Conservation (phyloP, 768 basidiomycete species). For the Rhizopogon roseolus region DNA sequence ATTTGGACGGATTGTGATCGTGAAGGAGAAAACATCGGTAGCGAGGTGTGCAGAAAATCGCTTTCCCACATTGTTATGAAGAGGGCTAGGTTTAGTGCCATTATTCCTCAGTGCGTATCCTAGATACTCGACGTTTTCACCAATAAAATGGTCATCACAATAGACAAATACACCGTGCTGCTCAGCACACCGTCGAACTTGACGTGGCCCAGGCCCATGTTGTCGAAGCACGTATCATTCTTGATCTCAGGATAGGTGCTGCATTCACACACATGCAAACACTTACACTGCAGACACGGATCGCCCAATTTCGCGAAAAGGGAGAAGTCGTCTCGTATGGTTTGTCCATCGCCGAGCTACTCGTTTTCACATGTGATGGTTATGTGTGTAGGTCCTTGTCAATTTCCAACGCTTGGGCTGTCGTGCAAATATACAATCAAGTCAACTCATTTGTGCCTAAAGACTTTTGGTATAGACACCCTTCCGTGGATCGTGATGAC, state of each 20-base stretch:
- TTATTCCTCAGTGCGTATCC: slow-evolving; percentile 83
- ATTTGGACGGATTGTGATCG: slow-evolving; percentile 99
- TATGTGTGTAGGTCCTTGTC: slow-evolving; percentile 74
- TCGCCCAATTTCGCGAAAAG: slow-evolving; percentile 53
- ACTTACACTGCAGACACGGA: slow-evolving; percentile 56
- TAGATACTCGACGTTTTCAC: background rate
- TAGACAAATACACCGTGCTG: slow-evolving; percentile 95
- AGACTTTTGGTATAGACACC: slow-evolving; percentile 88
- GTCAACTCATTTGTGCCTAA: slow-evolving; percentile 86
- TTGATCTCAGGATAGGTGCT: slow-evolving; percentile 90
- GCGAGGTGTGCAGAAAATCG: slow-evolving; percentile 75
- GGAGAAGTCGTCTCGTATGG: slow-evolving; percentile 80
- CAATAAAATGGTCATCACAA: background rate
- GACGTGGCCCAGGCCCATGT: slow-evolving; percentile 85
- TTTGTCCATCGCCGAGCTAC: slow-evolving; percentile 26
- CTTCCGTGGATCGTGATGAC: slow-evolving; percentile 48
- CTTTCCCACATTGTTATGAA: slow-evolving; percentile 73
- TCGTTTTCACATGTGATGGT: slow-evolving; percentile 7
- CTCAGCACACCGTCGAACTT: slow-evolving; percentile 82
- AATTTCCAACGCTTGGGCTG: slow-evolving; percentile 97
- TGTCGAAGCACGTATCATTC: slow-evolving; percentile 82
- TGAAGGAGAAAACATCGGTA: slow-evolving; percentile 96
- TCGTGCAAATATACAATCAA: slow-evolving; percentile 86
- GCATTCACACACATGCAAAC: slow-evolving; percentile 94
- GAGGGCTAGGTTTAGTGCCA: slow-evolving; percentile 92